Evolutionary conservation across 2,329 filamentous ascomycete genomes (phyloP).

Genomic region (Cercospora zeae-maydis): DNA sequence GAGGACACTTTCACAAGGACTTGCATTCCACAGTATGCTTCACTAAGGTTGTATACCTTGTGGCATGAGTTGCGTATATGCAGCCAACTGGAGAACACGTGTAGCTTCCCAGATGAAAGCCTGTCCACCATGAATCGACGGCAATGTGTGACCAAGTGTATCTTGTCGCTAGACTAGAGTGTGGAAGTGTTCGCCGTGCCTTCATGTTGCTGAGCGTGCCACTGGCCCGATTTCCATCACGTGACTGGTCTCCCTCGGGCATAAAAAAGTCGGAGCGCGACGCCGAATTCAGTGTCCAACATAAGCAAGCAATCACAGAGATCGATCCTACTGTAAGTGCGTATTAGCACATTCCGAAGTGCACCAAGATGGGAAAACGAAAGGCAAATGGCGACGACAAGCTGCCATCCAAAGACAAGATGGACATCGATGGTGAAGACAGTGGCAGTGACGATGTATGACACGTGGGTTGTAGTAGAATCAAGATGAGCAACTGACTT

Average conservation of each 20-base stretch:
- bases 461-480: constrained; percentile 1
- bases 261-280: background rate
- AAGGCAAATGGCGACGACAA: constrained; percentile 49
- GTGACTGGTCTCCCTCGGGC: background rate
- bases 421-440: constrained; percentile 38
- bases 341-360: background rate
- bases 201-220: no score
- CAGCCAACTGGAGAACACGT: background rate
- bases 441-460: constrained; percentile 36
- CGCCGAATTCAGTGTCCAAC: background rate
- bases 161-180: background rate
- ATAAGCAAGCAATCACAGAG: background rate
- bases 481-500: background rate
- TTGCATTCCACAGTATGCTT: background rate
- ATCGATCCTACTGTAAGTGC: background rate
- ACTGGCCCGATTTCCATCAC: background rate
- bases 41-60: background rate
- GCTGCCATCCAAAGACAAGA: constrained; percentile 43
- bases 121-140: background rate
- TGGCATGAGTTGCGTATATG: background rate
- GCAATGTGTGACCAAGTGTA: background rate
- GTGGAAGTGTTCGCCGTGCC: no score
- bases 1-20: constrained; percentile 7
- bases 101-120: background rate
- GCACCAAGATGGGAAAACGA: constrained; percentile 49